Evolutionary conservation across 176 grass and related monocot species (phyloP), one percentile per base, ranked within the genome.

Genomic region (Saccharum spontaneum): DNA sequence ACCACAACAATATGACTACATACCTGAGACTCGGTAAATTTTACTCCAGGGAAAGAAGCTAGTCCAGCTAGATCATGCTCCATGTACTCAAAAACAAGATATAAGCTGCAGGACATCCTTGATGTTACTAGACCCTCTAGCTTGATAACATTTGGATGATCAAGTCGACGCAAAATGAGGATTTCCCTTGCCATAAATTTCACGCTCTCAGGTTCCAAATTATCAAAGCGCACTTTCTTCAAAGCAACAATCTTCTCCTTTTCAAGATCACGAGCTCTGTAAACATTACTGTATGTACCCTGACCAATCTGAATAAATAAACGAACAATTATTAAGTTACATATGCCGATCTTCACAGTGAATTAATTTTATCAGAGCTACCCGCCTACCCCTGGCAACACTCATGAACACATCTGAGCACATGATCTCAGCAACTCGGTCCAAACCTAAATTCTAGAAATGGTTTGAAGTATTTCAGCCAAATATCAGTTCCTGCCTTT

Each of bases 11-110:
- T 77, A 60, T 30, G 39, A 83, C 28, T 65, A 71, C 54, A 37
- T 69, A 99, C 97, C 97, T 99, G 97, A 69, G 90, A 87, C 69
- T 99, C 97, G 0, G 90, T 91, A 85, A 99, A 94, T 89, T 99
- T 92, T 65, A 89, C 54, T 70, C 90, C 97, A 84, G 97, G 84
- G 83, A 94, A 97, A 79, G 97, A 99, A 84, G 97, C 94, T 75
- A 99, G 82, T 26, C 93, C 97, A 57, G 94, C 86, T 78, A 99
- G 84, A 80, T 99, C 97, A 80, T 99, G 97, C 55, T 99, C 97
- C 97, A 99, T 99, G 68, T 99, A 99, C 85, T 99, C 97, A 78
- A 99, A 99, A 87, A 99, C 97, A 88, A 99, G 93, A 83, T 99
- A 99, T 78, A 99, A 92, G 70, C 97, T 99, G 88, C 97, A 99